Base-by-base conservation (phyloP, 768 basidiomycete genomes). In the Boletus edulis region DNA sequence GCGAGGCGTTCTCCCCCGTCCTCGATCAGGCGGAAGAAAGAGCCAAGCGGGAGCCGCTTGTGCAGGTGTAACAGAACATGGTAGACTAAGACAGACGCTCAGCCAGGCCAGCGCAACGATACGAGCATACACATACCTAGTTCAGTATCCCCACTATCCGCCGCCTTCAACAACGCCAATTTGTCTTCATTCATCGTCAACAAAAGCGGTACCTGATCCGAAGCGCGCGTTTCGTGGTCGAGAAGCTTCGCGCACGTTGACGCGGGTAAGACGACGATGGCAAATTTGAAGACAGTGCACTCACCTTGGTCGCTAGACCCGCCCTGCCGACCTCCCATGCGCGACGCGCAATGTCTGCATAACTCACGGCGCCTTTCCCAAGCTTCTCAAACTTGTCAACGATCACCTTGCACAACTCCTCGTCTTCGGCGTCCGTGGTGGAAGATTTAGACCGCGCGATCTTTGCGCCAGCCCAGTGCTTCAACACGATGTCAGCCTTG, bases 391-490 rank as follows among this genome's bases (percentile, higher is more conserved):
- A 94, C 69, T 98, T 98, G 62, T 87, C 84, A 5, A 98, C 94
- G 55, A 99, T 96, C 54, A 83, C 71, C 46, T 76, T 76, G 65
- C 93, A 94, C 12, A 96, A 76, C 41, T 85, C 86, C 37, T 87
- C 87, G 60, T 97, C 94, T 20, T 82, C 86, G 18, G 74, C 74
- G 13, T 84, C 73, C 13, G 85, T 85, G 1, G 81, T 71, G 0
- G 82, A 76, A 0, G 87, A 76, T 57, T 84, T 83, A 12, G 91
- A 85, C 15, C 81, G 83, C 46, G 84, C 70, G 54, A 99, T 97
- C 71, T 97, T 96, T 2, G 92, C 88, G 55, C 85, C 86, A 1
- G 97, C 97, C 97, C 97, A 99, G 66, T 98, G 96, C 59, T 87
- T 91, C 40, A 99, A 75, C 1, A 98, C 94, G 0, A 83, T 81